These are phyloP conservation scores for Asterochloris erici DNA, from an alignment of 139 green algal species.

Conservation along the genomic window DNA sequence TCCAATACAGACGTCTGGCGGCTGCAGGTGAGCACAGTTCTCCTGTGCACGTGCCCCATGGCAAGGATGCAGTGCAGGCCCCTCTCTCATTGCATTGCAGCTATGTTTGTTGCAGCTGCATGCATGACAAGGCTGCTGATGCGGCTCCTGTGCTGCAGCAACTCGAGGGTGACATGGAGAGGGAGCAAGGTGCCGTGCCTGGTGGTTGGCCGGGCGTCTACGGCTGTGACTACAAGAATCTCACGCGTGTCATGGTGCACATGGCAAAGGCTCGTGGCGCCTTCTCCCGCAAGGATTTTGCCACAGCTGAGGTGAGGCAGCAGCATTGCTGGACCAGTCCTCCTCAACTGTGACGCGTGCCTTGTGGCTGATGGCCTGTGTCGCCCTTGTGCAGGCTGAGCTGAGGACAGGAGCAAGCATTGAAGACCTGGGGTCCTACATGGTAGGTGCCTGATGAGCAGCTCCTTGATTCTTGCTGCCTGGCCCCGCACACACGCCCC, in stretches of 20 bases:
- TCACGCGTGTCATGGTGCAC: constrained; percentile 14
- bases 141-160: not conserved
- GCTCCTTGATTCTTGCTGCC: not conserved
- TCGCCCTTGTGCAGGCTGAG: not conserved
- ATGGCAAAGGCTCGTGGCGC: constrained; percentile 6
- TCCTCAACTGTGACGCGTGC: not conserved
- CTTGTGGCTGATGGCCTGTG: not conserved
- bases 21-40: no score
- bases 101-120: not conserved
- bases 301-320: constrained; percentile 1
- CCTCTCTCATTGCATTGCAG: not conserved
- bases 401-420: constrained; percentile 15
- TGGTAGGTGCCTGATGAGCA: not conserved
- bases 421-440: constrained; percentile 41
- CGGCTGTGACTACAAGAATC: constrained; percentile 23
- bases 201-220: constrained; percentile 26
- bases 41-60: no score
- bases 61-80: not conserved
- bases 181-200: constrained; percentile 8
- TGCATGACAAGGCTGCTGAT: no score
- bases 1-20: no score
- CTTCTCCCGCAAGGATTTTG: not conserved
- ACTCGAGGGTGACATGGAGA: constrained; percentile 5
- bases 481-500: no score
- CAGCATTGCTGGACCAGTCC: not conserved